Conservation (phyloP, 345 rosid genomes). For the Trapa incisa region DNA sequence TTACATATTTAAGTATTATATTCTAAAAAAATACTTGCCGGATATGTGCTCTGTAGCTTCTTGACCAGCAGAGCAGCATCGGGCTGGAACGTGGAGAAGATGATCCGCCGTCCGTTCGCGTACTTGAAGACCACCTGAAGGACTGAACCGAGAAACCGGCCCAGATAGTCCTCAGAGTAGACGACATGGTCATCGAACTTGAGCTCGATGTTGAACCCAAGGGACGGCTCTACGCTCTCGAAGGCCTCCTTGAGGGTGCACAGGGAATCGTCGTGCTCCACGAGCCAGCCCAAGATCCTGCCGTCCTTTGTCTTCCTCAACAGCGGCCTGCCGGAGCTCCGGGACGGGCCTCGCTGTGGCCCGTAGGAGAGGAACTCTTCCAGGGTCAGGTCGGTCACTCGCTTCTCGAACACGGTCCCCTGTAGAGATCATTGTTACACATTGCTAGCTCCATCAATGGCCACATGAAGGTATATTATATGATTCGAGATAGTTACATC, state of each 20-base stretch:
- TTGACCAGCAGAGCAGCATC: constrained; percentile 66
- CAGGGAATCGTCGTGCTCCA: constrained; percentile 52
- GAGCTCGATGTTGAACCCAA: constrained; percentile 85
- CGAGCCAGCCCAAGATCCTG: constrained; percentile 51
- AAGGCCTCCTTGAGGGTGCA: constrained; percentile 81
- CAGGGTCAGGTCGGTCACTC: constrained; percentile 58
- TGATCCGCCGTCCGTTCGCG: constrained; percentile 51
- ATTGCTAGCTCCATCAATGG: too few relatives aligned
- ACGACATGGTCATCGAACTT: constrained; percentile 77
- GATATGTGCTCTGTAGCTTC: constrained; percentile 60
- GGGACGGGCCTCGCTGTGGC: constrained; percentile 38
- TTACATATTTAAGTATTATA: too few relatives aligned
- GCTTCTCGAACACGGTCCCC: constrained; percentile 65
- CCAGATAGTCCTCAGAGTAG: constrained; percentile 32
- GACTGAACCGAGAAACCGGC: background rate
- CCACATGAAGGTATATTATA: too few relatives aligned
- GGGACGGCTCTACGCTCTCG: constrained; percentile 45
- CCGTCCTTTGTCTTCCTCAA: constrained; percentile 73
- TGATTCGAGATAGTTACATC: constrained; percentile 33
- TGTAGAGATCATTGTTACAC: constrained; percentile 10
- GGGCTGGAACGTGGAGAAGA: constrained; percentile 87
- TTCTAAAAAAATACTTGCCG: constrained; percentile 29
- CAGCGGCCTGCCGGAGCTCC: constrained; percentile 36
- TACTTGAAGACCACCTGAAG: constrained; percentile 36
- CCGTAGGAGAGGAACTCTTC: constrained; percentile 70